Evolutionary conservation across 1,284 basidiomycete species (phyloP), one percentile per base, ranked within the genome.

Genomic region (Malassezia caprae): DNA sequence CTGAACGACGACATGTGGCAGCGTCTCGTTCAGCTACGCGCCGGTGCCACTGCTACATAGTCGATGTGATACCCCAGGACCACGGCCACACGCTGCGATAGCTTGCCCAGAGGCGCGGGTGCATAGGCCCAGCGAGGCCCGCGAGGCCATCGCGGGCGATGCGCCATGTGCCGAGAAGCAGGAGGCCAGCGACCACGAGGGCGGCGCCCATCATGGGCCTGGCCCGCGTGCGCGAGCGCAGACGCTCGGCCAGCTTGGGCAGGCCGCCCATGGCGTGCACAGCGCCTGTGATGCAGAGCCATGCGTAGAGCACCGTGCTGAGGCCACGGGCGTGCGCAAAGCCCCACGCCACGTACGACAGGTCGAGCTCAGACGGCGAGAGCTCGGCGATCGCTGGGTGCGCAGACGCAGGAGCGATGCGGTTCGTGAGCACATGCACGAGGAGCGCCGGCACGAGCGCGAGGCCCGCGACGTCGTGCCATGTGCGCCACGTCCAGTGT

Each of bases 1-100:
- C 53, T 69, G 46, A 69, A 69, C 41, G 65, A 67, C 40, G 60
- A 65, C 23, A 66, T 68, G 62, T 68, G 66, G 66, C 55, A 58
- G 31, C 51, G 55, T 4, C 42, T 68, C 5, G 64, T 67, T 8
- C 42, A 46, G 8, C 26, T 23, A 12, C 34, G 46, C 3, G 46
- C 49, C 19, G 48, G 32, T 31, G 46, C 48, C 12, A 27, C 40
- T n/a, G 19, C 27, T 27, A 27, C 23, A 21, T 43, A 27, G 39
- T 40, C 3, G 17, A 46, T 39, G 45, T 11, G 51, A 47, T 52
- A 52, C 51, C 51, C 48, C 23, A 43, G 4, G 21, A n/a, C 23
- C 30, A 51, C 27, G 49, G 49, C 49, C 35, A 46, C 13, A 52
- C 48, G 4, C 41, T 17, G 27, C 37, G n/a, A 26, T 57, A 57